Evolutionary conservation across 148 eudicot genomes (phyloP), one percentile per base, ranked within the genome.

Genomic region (Camellia japonica): DNA sequence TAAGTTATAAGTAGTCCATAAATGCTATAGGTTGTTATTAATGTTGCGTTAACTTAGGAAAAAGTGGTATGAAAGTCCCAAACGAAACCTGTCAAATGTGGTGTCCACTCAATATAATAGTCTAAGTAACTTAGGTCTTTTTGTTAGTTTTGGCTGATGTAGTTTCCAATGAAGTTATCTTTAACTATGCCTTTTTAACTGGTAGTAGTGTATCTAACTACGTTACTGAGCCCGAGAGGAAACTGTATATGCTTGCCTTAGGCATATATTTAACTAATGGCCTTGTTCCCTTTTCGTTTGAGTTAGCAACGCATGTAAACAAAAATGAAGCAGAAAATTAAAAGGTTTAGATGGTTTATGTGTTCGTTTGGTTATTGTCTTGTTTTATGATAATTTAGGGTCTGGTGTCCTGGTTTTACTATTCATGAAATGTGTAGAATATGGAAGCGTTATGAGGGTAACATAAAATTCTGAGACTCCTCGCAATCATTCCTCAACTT

Each of bases 371-470:
- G 47, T 13, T 61, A 38, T 62, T 47, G 42, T 19, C n/a, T 44
- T 60, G 78, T 49, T 68, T 70, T 16, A 14, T 47, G 52, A 49
- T 49, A 49, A 49, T 49, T 49, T 49, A 49, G 7, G 52, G 52
- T 49, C 52, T 49, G 9, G 9, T 38, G 8, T 46, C 12, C 42
- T 44, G 41, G 55, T 60, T 61, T 75, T n/a, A 49, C 54, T 75
- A 23, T 43, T 44, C 56, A 61, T 46, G 52, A 61, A 75, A 62
- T 44, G 44, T 44, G 3, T 4, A 64, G 75, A 67, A 75, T 66
- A 59, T 59, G 23, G 30, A 56, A 70, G 59, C 69, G 61, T 79
- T 70, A 1, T 44, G 30, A 68, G 54, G 73, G 54, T 18, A 64
- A 70, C 23, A 14, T 44, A 16, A 1, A 41, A 56, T 68, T 41